Evolutionary conservation across 345 rosid species (phyloP), one percentile per base, ranked within the genome.

Genomic region (Hibiscus tridactylites): DNA sequence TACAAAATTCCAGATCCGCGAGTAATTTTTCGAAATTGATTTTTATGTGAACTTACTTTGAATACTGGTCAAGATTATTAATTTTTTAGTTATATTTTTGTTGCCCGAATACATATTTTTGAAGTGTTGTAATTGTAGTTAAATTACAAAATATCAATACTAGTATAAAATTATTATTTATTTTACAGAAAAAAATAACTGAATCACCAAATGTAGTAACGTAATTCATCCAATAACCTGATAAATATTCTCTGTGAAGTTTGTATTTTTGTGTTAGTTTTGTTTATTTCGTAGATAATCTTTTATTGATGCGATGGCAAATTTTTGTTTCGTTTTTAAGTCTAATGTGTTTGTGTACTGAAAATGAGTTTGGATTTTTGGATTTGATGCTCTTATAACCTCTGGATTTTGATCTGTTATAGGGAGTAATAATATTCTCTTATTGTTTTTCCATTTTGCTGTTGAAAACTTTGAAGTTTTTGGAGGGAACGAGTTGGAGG

Each of bases 401-500:
- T 35, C 6, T 35, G 37, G 6, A 24, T 65, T 42, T n/a, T 12
- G 54, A 15, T 21, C 1, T 8, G 15, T 10, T 63, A n/a, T 37
- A 44, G 19, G 19, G 69, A 65, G 10, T 11, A 15, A 39, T 28
- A 7, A 11, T 8, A 73, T 21, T 15, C 57, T 31, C 54, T 33
- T 56, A 11, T 70, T 74, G 46, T 59, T 65, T 62, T 62, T 21
- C 21, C 46, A 50, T 28, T 62, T 62, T 62, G 16, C 26, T 73
- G n/a, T 52, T 49, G 26, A 21, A 35, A 12, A 17, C 1, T 70
- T 26, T 70, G 35, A 58, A 11, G 24, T 6, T 50, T 21, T 35
- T 35, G 0, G 1, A 33, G 37, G 37, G 37, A 35, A 35, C 0
- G 37, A 35, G 37, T 35, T 19, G 15, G 19, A 37, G 29, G 3